A percentile compares a stretch with the other conserved stretches of the same genome.
These are phyloP conservation scores for Arthroderma sp. DNA, from an alignment of 2,329 filamentous ascomycete genomes.

Conservation along the genomic window DNA sequence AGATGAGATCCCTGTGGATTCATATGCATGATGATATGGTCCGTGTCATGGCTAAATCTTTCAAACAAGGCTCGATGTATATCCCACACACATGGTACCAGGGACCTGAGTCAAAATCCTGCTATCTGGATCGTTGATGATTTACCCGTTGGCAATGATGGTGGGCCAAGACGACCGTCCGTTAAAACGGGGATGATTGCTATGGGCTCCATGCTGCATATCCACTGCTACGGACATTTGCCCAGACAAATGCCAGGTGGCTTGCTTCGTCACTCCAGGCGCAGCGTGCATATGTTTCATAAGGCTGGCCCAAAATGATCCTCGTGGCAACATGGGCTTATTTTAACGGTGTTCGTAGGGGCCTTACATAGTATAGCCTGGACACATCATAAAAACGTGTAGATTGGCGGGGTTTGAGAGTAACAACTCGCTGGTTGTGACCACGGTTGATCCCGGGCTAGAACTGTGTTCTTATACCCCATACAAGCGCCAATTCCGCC, in stretches of 20 bases:
- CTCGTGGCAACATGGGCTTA: conserved; percentile 1
- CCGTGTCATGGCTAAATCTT: neutral
- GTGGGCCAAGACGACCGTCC: neutral
- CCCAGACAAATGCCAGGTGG: neutral
- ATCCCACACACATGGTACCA: neutral
- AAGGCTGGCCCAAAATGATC: neutral
- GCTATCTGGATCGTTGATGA: neutral
- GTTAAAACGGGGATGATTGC: neutral
- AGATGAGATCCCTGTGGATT: neutral
- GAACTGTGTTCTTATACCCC: too few species aligned
- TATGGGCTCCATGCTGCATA: neutral
- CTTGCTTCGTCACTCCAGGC: neutral
- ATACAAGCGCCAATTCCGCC: too few species aligned
- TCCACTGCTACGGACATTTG: neutral
- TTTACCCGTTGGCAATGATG: neutral
- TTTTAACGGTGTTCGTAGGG: neutral
- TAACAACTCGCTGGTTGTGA: too few species aligned
- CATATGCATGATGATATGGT: neutral
- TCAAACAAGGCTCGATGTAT: neutral
- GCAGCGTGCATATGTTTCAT: neutral
- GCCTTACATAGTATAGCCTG: neutral
- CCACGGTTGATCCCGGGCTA: too few species aligned
- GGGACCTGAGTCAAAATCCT: neutral
- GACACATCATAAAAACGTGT: too few species aligned
- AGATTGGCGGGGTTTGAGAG: neutral